Conservation (phyloP, 768 basidiomycete species). For the Pleurotus tuoliensis region DNA sequence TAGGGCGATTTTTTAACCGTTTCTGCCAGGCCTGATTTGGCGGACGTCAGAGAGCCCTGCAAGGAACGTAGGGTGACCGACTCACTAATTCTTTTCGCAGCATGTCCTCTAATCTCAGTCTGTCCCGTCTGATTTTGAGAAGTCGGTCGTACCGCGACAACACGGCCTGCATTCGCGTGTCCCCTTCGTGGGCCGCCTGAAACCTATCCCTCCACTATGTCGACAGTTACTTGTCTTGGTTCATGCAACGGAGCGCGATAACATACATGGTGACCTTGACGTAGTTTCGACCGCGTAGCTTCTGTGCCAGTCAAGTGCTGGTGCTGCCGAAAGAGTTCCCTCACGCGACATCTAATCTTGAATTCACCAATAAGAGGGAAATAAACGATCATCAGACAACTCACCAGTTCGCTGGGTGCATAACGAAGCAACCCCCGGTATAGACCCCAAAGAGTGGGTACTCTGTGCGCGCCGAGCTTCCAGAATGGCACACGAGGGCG, state of each 20-base stretch:
- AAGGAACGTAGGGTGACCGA: conserved; percentile 1
- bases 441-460: conserved; percentile 74
- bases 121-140: conserved; percentile 47
- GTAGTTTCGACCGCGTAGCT: conserved; percentile 41
- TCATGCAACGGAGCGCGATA: neutral
- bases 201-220: conserved; percentile 61
- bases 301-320: conserved; percentile 50
- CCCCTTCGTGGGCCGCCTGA: conserved; percentile 47
- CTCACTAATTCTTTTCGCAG: conserved; percentile 51
- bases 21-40: conserved; percentile 49
- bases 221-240: neutral
- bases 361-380: conserved; percentile 7
- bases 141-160: conserved; percentile 57
- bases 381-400: conserved; percentile 14
- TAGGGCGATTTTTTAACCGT: conserved; percentile 53
- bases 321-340: conserved; percentile 48
- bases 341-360: conserved; percentile 58
- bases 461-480: conserved; percentile 63
- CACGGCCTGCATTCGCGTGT: conserved; percentile 39
- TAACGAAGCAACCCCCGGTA: conserved; percentile 66
- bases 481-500: conserved; percentile 66
- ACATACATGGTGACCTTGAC: conserved; percentile 55
- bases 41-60: neutral
- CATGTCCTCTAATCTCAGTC: conserved; percentile 42
- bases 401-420: conserved; percentile 53